phyloP scores from a whole-genome alignment of 345 rosid genomes.

The Psidium guajava region DNA sequence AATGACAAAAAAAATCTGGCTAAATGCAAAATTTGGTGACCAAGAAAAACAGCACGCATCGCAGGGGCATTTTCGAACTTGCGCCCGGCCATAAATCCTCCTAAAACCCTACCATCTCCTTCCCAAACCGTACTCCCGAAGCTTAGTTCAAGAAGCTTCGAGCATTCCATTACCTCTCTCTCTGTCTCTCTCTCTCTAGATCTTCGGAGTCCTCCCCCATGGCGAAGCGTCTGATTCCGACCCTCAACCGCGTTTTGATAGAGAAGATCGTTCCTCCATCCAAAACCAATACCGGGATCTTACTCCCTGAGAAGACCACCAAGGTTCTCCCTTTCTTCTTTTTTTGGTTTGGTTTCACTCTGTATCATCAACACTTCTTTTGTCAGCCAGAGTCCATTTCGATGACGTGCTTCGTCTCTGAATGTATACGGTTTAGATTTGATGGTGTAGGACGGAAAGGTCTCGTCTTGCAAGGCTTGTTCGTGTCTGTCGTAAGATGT shows the following conservation, averaged over 20 bases:
- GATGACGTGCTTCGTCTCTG: neutral
- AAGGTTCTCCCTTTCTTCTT: slow-evolving; percentile 20
- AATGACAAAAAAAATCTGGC: neutral
- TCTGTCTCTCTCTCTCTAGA: neutral
- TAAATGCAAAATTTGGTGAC: neutral
- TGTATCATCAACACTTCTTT: neutral
- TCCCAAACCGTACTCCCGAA: neutral
- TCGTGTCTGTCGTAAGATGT: neutral
- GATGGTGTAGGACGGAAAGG: neutral
- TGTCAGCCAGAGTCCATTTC: neutral
- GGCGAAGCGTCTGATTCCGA: slow-evolving; percentile 78
- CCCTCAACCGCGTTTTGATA: slow-evolving; percentile 56
- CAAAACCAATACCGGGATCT: slow-evolving; percentile 57
- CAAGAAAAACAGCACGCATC: neutral
- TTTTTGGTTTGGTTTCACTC: neutral
- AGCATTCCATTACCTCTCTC: neutral
- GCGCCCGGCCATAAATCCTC: neutral
- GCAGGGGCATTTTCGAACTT: slow-evolving; percentile 1
- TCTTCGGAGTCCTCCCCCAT: slow-evolving; percentile 10
- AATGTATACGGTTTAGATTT: neutral
- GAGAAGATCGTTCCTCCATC: slow-evolving; percentile 67
- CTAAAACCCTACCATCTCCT: neutral
- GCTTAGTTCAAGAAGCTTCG: neutral
- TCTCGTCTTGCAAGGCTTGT: neutral
- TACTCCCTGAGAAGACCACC: slow-evolving; percentile 57